A percentile compares a stretch with the other conserved stretches of the same genome.
Conservation (phyloP, 2,329 filamentous ascomycete species). For the Aspergillaceae sp. region DNA sequence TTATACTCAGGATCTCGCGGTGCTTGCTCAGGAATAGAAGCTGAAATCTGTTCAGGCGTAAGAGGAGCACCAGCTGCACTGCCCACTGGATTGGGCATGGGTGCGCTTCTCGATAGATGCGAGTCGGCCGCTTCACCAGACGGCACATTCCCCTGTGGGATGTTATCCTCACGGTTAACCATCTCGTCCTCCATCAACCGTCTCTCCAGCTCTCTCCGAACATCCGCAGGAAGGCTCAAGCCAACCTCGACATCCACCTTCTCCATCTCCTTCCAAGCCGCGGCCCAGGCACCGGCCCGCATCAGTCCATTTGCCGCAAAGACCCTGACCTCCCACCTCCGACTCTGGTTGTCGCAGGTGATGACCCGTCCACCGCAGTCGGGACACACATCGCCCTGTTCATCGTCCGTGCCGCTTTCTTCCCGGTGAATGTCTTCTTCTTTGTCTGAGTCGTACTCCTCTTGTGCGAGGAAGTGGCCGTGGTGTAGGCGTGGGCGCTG, state of each 20-base stretch:
- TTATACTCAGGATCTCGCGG: constrained; percentile 2
- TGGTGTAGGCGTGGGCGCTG: constrained; percentile 48
- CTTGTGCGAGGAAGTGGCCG: constrained; percentile 46
- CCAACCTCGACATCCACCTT: constrained; percentile 90
- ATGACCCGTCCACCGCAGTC: constrained; percentile 45
- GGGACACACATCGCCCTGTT: constrained; percentile 37
- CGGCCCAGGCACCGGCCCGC: constrained; percentile 82
- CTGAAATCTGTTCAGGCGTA: not conserved
- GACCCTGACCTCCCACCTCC: constrained; percentile 62
- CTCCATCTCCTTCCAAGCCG: constrained; percentile 97
- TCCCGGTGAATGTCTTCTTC: constrained; percentile 19
- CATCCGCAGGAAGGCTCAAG: constrained; percentile 52
- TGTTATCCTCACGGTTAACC: constrained; percentile 32
- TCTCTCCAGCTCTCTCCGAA: constrained; percentile 43
- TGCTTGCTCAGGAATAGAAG: not conserved
- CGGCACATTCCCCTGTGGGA: constrained; percentile 7
- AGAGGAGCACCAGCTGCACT: constrained; percentile 1
- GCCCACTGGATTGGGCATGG: not conserved
- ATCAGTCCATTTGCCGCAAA: constrained; percentile 94
- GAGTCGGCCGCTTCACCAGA: constrained; percentile 10
- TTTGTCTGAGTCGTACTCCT: constrained; percentile 19
- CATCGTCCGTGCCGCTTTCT: constrained; percentile 29
- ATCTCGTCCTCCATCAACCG: constrained; percentile 35
- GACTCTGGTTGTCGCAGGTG: constrained; percentile 39
- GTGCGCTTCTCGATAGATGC: not conserved